These are phyloP conservation scores for Talaromyces thailandensis DNA, from an alignment of 495 filamentous ascomycete genomes.

Conservation along the genomic window DNA sequence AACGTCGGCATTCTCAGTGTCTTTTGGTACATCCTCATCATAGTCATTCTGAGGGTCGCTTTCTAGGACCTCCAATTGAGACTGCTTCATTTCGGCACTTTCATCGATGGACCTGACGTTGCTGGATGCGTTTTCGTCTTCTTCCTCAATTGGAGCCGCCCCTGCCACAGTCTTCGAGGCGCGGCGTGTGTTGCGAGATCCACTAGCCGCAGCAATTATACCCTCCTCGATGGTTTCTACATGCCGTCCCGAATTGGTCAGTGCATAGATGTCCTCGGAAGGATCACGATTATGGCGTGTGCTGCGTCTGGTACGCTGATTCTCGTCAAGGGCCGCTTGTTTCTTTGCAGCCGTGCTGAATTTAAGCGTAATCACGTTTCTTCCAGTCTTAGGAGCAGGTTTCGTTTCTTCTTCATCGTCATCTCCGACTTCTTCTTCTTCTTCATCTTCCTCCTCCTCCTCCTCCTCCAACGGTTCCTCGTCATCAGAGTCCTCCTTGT, in stretches of 20 bases:
- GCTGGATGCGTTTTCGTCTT: slow-evolving; percentile 26
- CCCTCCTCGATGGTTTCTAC: slow-evolving; percentile 47
- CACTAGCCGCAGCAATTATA: slow-evolving; percentile 59
- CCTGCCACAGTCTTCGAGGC: slow-evolving; percentile 35
- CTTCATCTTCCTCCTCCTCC: slow-evolving; percentile 15
- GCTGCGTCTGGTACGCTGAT: slow-evolving; percentile 37
- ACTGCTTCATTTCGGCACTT: slow-evolving; percentile 24
- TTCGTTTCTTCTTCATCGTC: slow-evolving; percentile 19
- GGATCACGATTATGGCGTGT: slow-evolving; percentile 52
- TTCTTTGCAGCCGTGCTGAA: slow-evolving; percentile 22
- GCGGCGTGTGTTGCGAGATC: slow-evolving; percentile 42
- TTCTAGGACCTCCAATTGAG: slow-evolving; percentile 31
- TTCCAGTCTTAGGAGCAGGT: slow-evolving; percentile 25
- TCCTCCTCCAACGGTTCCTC: slow-evolving; percentile 12
- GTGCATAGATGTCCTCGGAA: slow-evolving; percentile 49
- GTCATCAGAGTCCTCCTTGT: slow-evolving; percentile 26
- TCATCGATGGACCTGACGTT: slow-evolving; percentile 13
- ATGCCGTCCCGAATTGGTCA: slow-evolving; percentile 73
- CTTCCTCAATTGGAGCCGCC: slow-evolving; percentile 51
- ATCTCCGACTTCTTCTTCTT: slow-evolving; percentile 30
- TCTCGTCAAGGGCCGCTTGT: slow-evolving; percentile 17
- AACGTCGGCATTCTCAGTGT: slow-evolving; percentile 27
- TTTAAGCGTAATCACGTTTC: slow-evolving; percentile 36
- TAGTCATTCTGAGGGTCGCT: slow-evolving; percentile 32
- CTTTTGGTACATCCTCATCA: slow-evolving; percentile 20